phyloP scores from a whole-genome alignment of 2,329 filamentous ascomycete genomes.

The Thelonectria discophora region DNA sequence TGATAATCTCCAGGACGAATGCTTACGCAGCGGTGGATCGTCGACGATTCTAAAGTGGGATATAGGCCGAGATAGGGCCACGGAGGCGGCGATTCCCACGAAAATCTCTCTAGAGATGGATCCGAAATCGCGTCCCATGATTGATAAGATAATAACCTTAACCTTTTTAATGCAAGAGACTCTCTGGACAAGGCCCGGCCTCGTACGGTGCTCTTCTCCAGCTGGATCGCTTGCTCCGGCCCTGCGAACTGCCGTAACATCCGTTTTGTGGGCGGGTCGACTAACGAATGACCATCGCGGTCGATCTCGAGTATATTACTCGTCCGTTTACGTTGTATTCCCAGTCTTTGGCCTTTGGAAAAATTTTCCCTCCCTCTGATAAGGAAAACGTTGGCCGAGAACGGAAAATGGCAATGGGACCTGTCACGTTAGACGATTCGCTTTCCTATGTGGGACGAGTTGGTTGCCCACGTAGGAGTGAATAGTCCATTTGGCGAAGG shows the following conservation, averaged over 20 bases:
- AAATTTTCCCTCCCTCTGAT: conserved; percentile 1
- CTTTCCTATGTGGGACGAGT: not conserved
- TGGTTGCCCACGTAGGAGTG: not conserved
- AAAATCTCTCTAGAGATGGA: conserved; percentile 1
- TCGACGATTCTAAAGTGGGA: not conserved
- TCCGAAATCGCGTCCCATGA: conserved; percentile 20
- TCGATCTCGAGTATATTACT: not conserved
- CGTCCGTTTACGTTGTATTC: not conserved
- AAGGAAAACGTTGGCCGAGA: not conserved
- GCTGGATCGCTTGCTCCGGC: not conserved
- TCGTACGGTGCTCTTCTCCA: not conserved
- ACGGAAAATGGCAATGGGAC: conserved; percentile 3
- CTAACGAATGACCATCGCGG: not conserved
- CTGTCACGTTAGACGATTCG: not conserved
- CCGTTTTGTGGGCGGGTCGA: conserved; percentile 7
- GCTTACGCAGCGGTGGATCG: conserved; percentile 12
- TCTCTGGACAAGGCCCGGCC: not conserved
- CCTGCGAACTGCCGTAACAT: conserved; percentile 13
- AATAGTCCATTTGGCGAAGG: no score
- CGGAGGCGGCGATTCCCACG: not conserved
- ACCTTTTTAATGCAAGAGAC: conserved; percentile 2
- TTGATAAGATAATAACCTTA: conserved; percentile 18
- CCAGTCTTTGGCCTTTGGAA: not conserved
- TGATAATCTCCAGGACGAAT: conserved; percentile 4
- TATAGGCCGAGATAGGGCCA: not conserved